These are phyloP conservation scores for Daedaleopsis nitida DNA, from an alignment of 768 basidiomycete genomes.

Conservation along the genomic window DNA sequence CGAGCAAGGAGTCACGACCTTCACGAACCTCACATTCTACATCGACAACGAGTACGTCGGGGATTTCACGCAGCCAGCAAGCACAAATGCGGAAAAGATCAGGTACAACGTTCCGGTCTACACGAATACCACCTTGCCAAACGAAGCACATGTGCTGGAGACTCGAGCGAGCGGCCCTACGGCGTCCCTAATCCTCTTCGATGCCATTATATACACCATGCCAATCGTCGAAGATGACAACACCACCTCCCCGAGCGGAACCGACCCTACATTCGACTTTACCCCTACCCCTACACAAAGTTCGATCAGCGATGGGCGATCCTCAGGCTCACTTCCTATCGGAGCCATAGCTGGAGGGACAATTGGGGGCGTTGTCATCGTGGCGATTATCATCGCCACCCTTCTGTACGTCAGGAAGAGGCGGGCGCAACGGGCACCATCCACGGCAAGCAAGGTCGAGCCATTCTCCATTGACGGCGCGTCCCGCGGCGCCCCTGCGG, in stretches of 20 bases:
- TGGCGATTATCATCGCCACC: background rate
- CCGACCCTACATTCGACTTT: background rate
- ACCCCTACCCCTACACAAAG: background rate
- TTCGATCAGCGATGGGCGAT: background rate
- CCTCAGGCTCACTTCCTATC: background rate
- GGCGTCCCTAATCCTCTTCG: constrained; percentile 4
- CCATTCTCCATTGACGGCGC: background rate
- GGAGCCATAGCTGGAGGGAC: constrained; percentile 5
- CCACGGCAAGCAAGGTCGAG: background rate
- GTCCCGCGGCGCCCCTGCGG: too few relatives aligned
- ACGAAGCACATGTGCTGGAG: background rate
- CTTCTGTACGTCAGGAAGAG: background rate
- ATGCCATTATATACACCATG: constrained; percentile 7
- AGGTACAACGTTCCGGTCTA: background rate
- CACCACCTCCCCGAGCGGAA: background rate
- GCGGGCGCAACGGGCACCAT: background rate
- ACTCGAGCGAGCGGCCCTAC: background rate
- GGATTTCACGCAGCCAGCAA: background rate
- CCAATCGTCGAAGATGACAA: background rate
- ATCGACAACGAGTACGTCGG: constrained; percentile 9
- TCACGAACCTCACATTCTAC: constrained; percentile 19
- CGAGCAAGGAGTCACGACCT: background rate
- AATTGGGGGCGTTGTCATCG: background rate
- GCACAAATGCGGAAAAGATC: background rate
- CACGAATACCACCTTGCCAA: background rate